phyloP scores from a whole-genome alignment of 2,329 filamentous ascomycete genomes.

The Pseudogymnoascus sp. region DNA sequence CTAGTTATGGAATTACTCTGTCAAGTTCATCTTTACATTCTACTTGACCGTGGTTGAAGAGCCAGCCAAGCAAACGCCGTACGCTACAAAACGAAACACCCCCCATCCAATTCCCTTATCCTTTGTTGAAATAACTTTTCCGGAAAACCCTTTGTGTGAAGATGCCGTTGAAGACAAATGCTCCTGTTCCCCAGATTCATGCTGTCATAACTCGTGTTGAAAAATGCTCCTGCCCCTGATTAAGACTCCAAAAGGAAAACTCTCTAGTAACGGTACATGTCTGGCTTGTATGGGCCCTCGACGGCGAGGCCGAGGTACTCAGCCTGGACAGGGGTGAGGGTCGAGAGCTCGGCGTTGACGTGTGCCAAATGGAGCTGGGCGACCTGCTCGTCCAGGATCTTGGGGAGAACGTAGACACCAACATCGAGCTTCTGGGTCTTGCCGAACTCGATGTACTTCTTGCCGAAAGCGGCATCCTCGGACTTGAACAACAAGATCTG shows the following conservation, averaged over 20 bases:
- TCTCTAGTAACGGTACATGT: conserved; percentile 50
- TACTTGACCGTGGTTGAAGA: conserved; percentile 34
- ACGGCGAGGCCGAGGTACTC: conserved; percentile 85
- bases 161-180: conserved; percentile 57
- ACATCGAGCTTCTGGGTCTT: conserved; percentile 83
- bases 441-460: conserved; percentile 95
- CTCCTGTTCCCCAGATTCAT: conserved; percentile 13
- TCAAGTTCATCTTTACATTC: conserved; percentile 18
- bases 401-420: conserved; percentile 93
- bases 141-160: conserved; percentile 21
- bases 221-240: conserved; percentile 21
- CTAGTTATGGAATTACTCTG: conserved; percentile 7
- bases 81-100: conserved; percentile 26
- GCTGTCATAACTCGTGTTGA: conserved; percentile 42
- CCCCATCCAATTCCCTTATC: conserved; percentile 10
- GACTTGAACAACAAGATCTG: conserved; percentile 98
- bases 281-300: conserved; percentile 93
- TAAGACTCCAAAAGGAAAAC: conserved; percentile 18
- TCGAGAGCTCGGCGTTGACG: conserved; percentile 89
- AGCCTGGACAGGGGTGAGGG: conserved; percentile 76
- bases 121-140: conserved; percentile 31
- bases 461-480: conserved; percentile 74
- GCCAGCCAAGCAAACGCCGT: conserved; percentile 31
- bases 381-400: conserved; percentile 98
- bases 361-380: conserved; percentile 87